Conservation (phyloP, 192 early-diverging fungal genomes). For the Gaertneriomyces sp. region DNA sequence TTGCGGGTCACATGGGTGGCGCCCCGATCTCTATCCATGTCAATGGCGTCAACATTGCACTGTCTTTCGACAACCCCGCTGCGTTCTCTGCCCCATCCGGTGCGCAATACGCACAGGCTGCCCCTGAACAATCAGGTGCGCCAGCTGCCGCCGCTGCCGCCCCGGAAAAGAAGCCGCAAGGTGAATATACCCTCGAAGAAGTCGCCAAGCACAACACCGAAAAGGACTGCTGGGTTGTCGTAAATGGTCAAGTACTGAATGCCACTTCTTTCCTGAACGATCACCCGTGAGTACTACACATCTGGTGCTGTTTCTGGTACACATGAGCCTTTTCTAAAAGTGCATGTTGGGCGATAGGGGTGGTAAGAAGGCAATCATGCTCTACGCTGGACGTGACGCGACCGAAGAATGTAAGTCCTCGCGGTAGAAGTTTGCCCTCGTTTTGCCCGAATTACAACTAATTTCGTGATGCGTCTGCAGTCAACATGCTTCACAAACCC, state of each 20-base stretch:
- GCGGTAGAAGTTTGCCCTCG: background rate
- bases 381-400: slow-evolving; percentile 82
- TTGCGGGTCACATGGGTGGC: slow-evolving; percentile 56
- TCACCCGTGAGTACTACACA: slow-evolving; percentile 57
- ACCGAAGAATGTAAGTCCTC: slow-evolving; percentile 67
- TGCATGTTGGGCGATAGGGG: background rate
- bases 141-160: slow-evolving; percentile 36
- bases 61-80: slow-evolving; percentile 48
- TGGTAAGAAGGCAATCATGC: slow-evolving; percentile 78
- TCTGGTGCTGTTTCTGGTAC: no score
- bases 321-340: background rate
- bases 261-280: slow-evolving; percentile 74
- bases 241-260: slow-evolving; percentile 77
- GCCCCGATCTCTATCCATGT: slow-evolving; percentile 50
- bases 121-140: slow-evolving; percentile 29
- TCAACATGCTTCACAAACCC: slow-evolving; percentile 79
- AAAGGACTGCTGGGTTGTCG: slow-evolving; percentile 82
- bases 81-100: slow-evolving; percentile 21
- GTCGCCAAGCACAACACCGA: slow-evolving; percentile 80
- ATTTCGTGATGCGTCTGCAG: slow-evolving; percentile 2
- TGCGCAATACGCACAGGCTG: slow-evolving; percentile 21
- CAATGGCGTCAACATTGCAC: slow-evolving; percentile 60
- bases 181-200: slow-evolving; percentile 66
- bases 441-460: slow-evolving; percentile 1
- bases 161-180: slow-evolving; percentile 21